These are phyloP conservation scores for Henckelia pumila DNA, from an alignment of 257 asterid genomes.

Conservation along the genomic window DNA sequence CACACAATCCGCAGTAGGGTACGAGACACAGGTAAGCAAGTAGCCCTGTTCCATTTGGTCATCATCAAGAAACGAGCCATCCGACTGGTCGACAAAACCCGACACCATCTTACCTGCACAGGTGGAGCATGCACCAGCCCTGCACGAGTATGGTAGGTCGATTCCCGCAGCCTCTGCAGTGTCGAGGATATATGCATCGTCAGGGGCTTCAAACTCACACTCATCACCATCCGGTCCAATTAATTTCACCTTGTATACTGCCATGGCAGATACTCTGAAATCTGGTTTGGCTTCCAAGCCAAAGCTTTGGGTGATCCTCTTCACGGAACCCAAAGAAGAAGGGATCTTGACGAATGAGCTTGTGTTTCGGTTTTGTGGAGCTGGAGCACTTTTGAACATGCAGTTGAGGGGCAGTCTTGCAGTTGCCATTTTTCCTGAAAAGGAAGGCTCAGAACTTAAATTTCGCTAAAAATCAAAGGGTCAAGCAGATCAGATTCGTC, in stretches of 20 bases:
- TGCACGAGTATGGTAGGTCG: constrained; percentile 43
- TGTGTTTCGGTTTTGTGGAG: neutral
- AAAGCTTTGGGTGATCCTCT: constrained; percentile 21
- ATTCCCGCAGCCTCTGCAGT: constrained; percentile 40
- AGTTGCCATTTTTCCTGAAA: neutral
- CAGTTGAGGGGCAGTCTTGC: neutral
- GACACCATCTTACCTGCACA: constrained; percentile 36
- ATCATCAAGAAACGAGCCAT: constrained; percentile 39
- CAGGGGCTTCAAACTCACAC: constrained; percentile 37
- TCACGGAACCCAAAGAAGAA: constrained; percentile 26
- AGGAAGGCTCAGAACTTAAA: neutral
- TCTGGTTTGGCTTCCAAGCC: constrained; percentile 21
- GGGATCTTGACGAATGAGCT: neutral
- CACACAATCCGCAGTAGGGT: constrained; percentile 40
- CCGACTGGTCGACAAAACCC: constrained; percentile 45
- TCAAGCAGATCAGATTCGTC: neutral
- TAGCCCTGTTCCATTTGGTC: constrained; percentile 40
- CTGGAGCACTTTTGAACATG: neutral
- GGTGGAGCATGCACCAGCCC: constrained; percentile 47
- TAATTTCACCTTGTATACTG: constrained; percentile 41
- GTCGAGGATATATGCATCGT: constrained; percentile 40
- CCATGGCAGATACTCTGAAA: constrained; percentile 32
- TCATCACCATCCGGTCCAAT: constrained; percentile 38
- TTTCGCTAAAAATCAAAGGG: too few species aligned
- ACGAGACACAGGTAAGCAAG: constrained; percentile 37